These are phyloP conservation scores for Bruguiera sexangula DNA, from an alignment of 345 rosid genomes.

Conservation along the genomic window DNA sequence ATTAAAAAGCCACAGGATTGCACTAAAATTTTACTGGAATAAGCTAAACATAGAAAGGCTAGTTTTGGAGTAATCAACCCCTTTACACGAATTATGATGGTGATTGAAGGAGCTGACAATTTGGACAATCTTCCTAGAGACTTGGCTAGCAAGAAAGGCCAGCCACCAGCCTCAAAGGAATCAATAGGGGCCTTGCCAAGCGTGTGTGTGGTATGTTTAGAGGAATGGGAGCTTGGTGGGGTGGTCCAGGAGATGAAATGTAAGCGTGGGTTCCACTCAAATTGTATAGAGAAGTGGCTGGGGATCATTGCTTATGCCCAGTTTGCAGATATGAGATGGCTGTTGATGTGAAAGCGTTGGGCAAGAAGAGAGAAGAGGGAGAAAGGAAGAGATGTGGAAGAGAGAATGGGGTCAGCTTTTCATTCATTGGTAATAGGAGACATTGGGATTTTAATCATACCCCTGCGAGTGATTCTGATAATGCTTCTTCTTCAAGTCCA, in stretches of 20 bases:
- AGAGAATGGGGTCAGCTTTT: slow-evolving; percentile 59
- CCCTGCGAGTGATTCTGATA: slow-evolving; percentile 21
- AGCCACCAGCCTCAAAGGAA: slow-evolving; percentile 74
- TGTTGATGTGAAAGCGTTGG: slow-evolving; percentile 43
- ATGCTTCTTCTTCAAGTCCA: slow-evolving; percentile 20
- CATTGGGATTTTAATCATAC: slow-evolving; percentile 27
- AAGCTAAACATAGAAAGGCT: no score
- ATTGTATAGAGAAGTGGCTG: slow-evolving; percentile 74
- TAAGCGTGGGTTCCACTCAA: slow-evolving; percentile 67
- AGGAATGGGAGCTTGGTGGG: slow-evolving; percentile 45
- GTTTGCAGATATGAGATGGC: slow-evolving; percentile 81
- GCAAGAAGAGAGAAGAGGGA: slow-evolving; percentile 30
- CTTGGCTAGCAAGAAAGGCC: slow-evolving; percentile 39
- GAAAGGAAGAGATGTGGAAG: slow-evolving; percentile 30
- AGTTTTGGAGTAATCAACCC: slow-evolving; percentile 39
- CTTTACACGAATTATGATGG: slow-evolving; percentile 59
- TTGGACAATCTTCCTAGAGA: slow-evolving; percentile 43
- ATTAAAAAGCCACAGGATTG: no score
- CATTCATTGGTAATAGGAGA: slow-evolving; percentile 35
- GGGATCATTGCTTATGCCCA: slow-evolving; percentile 80
- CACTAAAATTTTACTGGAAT: no score
- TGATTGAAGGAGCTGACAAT: slow-evolving; percentile 46
- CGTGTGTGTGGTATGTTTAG: slow-evolving; percentile 70
- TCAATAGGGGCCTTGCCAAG: slow-evolving; percentile 61
- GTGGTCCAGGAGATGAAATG: slow-evolving; percentile 74